Percentiles rank a stretch among this genome's conserved stretches.
Conservation (phyloP, 1,284 basidiomycete species). For the Cronartium quercuum region DNA sequence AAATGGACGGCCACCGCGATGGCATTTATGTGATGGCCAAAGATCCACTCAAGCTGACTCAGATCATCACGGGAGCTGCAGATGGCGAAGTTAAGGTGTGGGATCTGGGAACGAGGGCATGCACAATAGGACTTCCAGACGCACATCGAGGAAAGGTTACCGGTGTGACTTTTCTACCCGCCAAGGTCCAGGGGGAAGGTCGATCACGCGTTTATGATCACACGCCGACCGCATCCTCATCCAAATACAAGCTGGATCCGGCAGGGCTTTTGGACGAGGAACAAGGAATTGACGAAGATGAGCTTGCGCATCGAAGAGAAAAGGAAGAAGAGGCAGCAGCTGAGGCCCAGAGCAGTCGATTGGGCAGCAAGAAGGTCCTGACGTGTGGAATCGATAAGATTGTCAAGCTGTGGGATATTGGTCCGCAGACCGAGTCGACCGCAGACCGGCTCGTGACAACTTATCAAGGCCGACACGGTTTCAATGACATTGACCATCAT, state of each 20-base stretch:
- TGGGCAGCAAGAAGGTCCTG: conserved; percentile 63
- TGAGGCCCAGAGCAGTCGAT: conserved; percentile 37
- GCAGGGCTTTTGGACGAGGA: conserved; percentile 30
- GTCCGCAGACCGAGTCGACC: background rate
- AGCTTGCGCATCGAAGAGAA: conserved; percentile 10
- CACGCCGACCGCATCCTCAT: conserved; percentile 2
- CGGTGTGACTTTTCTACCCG: conserved; percentile 64
- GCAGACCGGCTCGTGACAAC: conserved; percentile 23
- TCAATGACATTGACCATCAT: conserved; percentile 88
- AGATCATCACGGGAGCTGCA: conserved; percentile 88
- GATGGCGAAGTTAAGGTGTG: conserved; percentile 91
- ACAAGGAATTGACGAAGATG: conserved; percentile 22
- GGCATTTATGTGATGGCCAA: conserved; percentile 82
- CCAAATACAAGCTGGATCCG: conserved; percentile 7
- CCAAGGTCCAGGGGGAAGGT: conserved; percentile 34
- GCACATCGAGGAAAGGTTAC: conserved; percentile 92
- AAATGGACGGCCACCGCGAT: conserved; percentile 87
- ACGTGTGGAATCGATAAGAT: conserved; percentile 87
- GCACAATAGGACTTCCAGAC: conserved; percentile 63
- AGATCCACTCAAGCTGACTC: conserved; percentile 68
- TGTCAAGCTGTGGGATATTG: conserved; percentile 77
- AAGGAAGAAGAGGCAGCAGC: conserved; percentile 20
- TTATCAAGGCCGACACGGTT: conserved; percentile 39
- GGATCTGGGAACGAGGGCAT: conserved; percentile 66
- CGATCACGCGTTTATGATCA: conserved; percentile 16